Evolutionary conservation across 371 early-diverging fungal species (phyloP), one percentile per base, ranked within the genome.

Genomic region (Actinomortierella wolfii): DNA sequence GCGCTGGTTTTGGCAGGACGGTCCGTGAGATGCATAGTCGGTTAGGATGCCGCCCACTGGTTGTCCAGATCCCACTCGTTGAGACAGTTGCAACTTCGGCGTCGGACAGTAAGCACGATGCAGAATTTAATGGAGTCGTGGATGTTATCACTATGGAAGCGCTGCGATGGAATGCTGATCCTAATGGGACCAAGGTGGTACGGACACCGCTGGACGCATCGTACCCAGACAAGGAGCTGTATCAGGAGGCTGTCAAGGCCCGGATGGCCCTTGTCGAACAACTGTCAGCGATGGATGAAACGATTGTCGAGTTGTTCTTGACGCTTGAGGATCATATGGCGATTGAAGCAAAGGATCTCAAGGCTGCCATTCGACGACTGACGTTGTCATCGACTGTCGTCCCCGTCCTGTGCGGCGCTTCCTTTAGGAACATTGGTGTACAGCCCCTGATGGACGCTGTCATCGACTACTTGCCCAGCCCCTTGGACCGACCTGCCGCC

Each of bases 391-490:
- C 88, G 4, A 79, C 76, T 41, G 91, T 83, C 2, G 86, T 92
- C 0, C 97, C 98, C 6, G 95, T 98, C 1, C 78, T 96, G 4
- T 90, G 93, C 49, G 97, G 97, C 26, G 87, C 97, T 1, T 82
- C 95, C n/a, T 94, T 90, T 74, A 85, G 85, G 60, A 95, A 97
- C 63, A 76, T 91, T 20, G 97, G 97, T 17, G 96, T 97, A 2
- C 96, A 97, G 64, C 96, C 96, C 13, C 66, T 97, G 18, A 74
- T 98, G 64, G 95, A 97, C 67, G 95, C 96, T 13, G 82, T 96
- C 1, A 57, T 92, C 20, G 87, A 94, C 51, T 97, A 94, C 59
- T 69, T 98, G 6, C 98, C 98, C 0, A 84, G 86, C 1, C 98
- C 97, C 0, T 53, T 80, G 7, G 88, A 93, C 47, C 64, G 89